phyloP scores from a whole-genome alignment of 1,284 basidiomycete genomes.

The Omphalotus olearius region DNA sequence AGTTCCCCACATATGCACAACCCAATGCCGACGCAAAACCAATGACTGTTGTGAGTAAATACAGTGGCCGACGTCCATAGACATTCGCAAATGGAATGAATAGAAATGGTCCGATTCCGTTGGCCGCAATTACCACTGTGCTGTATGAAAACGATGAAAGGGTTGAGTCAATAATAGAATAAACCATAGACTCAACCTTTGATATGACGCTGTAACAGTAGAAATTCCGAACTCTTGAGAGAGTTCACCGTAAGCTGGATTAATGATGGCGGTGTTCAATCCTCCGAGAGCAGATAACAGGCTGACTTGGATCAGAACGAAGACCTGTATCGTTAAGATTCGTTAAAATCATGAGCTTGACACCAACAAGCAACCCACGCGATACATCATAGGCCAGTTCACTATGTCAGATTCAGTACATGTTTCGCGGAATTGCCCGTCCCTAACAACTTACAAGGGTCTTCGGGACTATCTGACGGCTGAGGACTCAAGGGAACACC shows the following conservation, averaged over 20 bases:
- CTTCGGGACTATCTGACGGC: slow-evolving; percentile 7
- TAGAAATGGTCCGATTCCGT: slow-evolving; percentile 6
- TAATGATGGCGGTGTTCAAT: slow-evolving; percentile 26
- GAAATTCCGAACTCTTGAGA: slow-evolving; percentile 6
- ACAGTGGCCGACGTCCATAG: slow-evolving; percentile 9
- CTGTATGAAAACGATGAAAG: not conserved
- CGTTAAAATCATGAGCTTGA: too few relatives aligned
- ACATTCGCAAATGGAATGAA: slow-evolving; percentile 9
- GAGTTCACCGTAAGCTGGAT: slow-evolving; percentile 28
- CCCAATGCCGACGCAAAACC: slow-evolving; percentile 8
- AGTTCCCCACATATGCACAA: slow-evolving; percentile 6
- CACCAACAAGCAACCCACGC: not conserved
- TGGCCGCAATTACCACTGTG: slow-evolving; percentile 4
- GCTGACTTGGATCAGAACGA: slow-evolving; percentile 11
- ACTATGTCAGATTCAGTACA: not conserved
- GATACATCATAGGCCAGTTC: not conserved
- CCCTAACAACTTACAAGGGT: slow-evolving; percentile 1
- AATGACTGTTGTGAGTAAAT: slow-evolving; percentile 4
- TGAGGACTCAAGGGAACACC: slow-evolving; percentile 9
- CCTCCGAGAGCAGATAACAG: slow-evolving; percentile 23
- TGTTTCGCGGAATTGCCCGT: too few relatives aligned
- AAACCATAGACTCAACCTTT: slow-evolving; percentile 6
- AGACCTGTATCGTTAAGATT: not conserved
- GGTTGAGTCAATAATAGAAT: too few relatives aligned
- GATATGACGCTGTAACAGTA: slow-evolving; percentile 6